Evolutionary conservation across 179 eudicot species (phyloP).

Genomic region (Corrigiola litoralis): DNA sequence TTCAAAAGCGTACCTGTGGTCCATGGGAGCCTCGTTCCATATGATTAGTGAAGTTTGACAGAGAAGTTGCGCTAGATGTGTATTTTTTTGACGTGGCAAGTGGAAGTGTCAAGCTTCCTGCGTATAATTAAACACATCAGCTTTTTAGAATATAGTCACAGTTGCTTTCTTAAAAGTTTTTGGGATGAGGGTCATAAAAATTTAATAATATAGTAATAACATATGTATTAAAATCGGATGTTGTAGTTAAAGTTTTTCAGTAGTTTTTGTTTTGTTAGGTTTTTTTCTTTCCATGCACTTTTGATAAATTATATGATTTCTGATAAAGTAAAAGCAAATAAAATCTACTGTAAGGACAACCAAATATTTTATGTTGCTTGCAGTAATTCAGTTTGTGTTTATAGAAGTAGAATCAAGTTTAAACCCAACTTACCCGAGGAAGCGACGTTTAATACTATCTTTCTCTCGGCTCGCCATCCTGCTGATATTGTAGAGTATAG

Average conservation of each 20-base stretch:
- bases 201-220: no score
- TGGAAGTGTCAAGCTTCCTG: neutral
- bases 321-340: no score
- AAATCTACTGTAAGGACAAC: no score
- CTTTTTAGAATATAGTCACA: neutral
- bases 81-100: neutral
- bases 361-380: neutral
- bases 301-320: no score
- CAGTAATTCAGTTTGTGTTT: neutral
- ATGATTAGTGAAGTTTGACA: neutral
- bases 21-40: neutral
- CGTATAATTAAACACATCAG: neutral
- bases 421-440: neutral
- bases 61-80: neutral
- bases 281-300: no score
- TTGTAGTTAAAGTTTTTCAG: no score
- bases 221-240: no score
- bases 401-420: no score
- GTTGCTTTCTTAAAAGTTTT: neutral
- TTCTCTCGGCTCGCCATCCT: neutral
- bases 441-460: neutral
- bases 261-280: no score
- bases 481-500: neutral
- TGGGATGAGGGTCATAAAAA: no score
- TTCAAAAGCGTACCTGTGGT: neutral